phyloP scores from a whole-genome alignment of 306 rosid genomes.

The Delonix regia region DNA sequence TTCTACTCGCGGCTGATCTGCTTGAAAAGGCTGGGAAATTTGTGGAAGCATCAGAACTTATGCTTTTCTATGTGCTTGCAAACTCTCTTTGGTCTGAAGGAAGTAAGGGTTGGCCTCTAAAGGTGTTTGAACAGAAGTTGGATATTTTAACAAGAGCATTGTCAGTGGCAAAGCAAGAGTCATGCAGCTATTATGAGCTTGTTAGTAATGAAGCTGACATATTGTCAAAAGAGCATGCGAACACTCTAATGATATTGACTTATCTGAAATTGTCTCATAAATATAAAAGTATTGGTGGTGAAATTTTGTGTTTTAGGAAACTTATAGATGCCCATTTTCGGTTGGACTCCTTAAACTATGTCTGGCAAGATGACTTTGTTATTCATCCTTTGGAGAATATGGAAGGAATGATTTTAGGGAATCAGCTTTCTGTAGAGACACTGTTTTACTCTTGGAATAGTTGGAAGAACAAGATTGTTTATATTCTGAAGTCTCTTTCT shows the following conservation, averaged over 20 bases:
- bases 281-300: slow-evolving; percentile 50
- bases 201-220: slow-evolving; percentile 57
- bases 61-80: slow-evolving; percentile 51
- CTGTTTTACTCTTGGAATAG: slow-evolving; percentile 66
- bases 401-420: slow-evolving; percentile 34
- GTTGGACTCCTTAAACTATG: slow-evolving; percentile 37
- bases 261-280: slow-evolving; percentile 49
- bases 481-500: slow-evolving; percentile 44
- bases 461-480: slow-evolving; percentile 60
- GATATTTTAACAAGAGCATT: slow-evolving; percentile 59
- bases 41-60: slow-evolving; percentile 49
- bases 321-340: slow-evolving; percentile 66
- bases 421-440: slow-evolving; percentile 57
- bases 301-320: slow-evolving; percentile 58
- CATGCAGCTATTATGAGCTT: slow-evolving; percentile 36
- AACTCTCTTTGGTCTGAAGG: slow-evolving; percentile 73
- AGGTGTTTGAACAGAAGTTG: slow-evolving; percentile 47
- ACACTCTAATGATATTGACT: slow-evolving; percentile 22
- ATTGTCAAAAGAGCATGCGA: slow-evolving; percentile 38
- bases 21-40: slow-evolving; percentile 61
- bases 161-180: slow-evolving; percentile 49
- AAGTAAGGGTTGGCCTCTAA: slow-evolving; percentile 74
- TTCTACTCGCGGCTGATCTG: slow-evolving; percentile 48
- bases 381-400: slow-evolving; percentile 35
- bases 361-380: slow-evolving; percentile 45